phyloP scores from a whole-genome alignment of 345 rosid species.

The Cardamine occulta region DNA sequence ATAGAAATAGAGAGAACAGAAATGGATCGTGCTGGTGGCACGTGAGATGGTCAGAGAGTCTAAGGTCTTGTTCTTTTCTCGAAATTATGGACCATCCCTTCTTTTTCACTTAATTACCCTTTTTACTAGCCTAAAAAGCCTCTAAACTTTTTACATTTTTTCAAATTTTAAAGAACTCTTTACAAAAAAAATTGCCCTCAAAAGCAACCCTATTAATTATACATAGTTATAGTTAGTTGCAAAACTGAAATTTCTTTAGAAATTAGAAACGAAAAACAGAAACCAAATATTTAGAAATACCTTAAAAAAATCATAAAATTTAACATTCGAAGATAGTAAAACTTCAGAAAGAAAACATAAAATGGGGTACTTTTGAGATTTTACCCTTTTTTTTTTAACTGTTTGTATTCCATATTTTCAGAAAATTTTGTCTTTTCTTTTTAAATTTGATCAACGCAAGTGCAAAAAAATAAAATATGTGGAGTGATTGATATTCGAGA shows the following conservation, averaged over 20 bases:
- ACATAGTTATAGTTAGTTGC: background rate
- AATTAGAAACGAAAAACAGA: background rate
- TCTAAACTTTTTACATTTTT: background rate
- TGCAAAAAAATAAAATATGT: background rate
- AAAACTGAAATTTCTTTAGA: background rate
- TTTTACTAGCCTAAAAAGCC: too few relatives aligned
- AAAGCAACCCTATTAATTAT: background rate
- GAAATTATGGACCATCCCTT: slow-evolving; percentile 38
- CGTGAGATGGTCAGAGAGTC: slow-evolving; percentile 44
- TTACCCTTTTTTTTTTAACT: background rate
- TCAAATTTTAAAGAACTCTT: background rate
- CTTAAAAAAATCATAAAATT: background rate
- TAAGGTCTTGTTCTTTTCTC: slow-evolving; percentile 44
- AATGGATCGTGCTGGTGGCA: slow-evolving; percentile 34
- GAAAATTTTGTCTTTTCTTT: background rate
- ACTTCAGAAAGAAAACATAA: background rate
- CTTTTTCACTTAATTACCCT: slow-evolving; percentile 26
- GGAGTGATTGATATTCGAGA: background rate
- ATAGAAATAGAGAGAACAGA: slow-evolving; percentile 3
- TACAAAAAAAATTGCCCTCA: background rate
- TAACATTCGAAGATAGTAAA: background rate
- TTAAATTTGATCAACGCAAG: background rate
- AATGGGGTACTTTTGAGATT: background rate
- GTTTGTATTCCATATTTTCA: background rate
- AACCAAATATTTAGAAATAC: background rate